Percentiles rank a stretch among this genome's conserved stretches.
phyloP scores from a whole-genome alignment of 306 rosid species.

The Fragaria vesca region DNA sequence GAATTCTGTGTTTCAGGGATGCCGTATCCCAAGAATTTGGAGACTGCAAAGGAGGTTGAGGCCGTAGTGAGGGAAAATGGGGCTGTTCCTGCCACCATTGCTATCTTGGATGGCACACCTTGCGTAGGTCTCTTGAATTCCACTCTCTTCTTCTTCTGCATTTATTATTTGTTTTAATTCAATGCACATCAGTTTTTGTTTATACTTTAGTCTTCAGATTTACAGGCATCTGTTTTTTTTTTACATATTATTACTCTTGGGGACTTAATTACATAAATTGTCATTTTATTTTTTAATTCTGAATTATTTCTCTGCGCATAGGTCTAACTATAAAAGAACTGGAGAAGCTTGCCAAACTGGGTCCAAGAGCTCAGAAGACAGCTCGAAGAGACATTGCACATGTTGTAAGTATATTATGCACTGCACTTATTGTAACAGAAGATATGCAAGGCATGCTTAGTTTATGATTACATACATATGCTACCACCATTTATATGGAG shows the following conservation, averaged over 20 bases:
- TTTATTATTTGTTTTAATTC: too few species aligned
- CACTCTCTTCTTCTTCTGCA: constrained; percentile 14
- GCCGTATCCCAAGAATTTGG: constrained; percentile 91
- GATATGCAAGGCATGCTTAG: background rate
- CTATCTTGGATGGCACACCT: constrained; percentile 85
- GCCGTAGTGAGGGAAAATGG: constrained; percentile 67
- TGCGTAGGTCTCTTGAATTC: constrained; percentile 59
- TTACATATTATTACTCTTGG: background rate
- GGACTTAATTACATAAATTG: background rate
- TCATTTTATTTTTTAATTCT: background rate
- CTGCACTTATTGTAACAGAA: background rate
- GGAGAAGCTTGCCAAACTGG: constrained; percentile 68
- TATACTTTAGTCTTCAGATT: background rate
- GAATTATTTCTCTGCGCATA: constrained; percentile 25
- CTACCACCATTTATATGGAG: background rate
- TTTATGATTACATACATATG: background rate
- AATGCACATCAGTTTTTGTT: background rate
- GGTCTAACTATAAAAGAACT: constrained; percentile 77
- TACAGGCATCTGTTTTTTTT: background rate
- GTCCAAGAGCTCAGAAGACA: constrained; percentile 76
- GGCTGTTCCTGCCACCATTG: constrained; percentile 95
- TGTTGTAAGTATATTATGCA: constrained; percentile 61
- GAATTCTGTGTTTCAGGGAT: constrained; percentile 43
- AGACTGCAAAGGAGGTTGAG: constrained; percentile 85
- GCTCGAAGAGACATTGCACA: constrained; percentile 91